phyloP scores from a whole-genome alignment of 2,329 filamentous ascomycete species.

The Thielaviopsis ethacetica region DNA sequence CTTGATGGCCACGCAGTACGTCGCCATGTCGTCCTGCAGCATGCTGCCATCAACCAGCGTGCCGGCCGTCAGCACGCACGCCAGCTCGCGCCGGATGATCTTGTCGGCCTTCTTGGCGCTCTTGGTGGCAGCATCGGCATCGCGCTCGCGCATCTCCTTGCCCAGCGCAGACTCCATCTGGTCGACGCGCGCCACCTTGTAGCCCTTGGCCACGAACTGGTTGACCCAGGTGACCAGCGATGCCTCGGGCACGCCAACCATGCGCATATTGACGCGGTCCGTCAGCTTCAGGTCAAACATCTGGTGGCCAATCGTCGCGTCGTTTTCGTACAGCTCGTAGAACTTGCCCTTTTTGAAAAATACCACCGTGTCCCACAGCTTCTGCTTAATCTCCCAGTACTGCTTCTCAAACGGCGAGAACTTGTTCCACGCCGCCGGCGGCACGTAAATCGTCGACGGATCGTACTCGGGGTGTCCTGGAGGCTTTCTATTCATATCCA shows the following conservation, averaged over 20 bases:
- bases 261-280: constrained; percentile 96
- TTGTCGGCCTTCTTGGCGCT: constrained; percentile 63
- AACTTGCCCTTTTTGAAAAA: constrained; percentile 99
- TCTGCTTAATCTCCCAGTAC: constrained; percentile 98
- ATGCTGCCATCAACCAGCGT: constrained; percentile 92
- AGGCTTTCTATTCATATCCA: constrained; percentile 69
- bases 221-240: constrained; percentile 96
- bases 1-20: constrained; percentile 91
- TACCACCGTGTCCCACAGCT: constrained; percentile 91
- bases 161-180: constrained; percentile 91
- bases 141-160: constrained; percentile 97
- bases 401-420: constrained; percentile 96
- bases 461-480: constrained; percentile 77
- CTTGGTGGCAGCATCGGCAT: constrained; percentile 37
- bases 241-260: constrained; percentile 94
- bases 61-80: constrained; percentile 78
- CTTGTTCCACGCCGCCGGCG: constrained; percentile 58
- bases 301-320: constrained; percentile 90
- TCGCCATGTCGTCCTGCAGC: constrained; percentile 96
- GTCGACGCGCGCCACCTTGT: constrained; percentile 91
- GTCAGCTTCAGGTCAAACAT: constrained; percentile 96
- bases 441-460: constrained; percentile 78
- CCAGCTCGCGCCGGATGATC: constrained; percentile 78
- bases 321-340: constrained; percentile 95
- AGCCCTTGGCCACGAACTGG: constrained; percentile 95